Conservation (phyloP, 2,329 filamentous ascomycete species). For the Cercospora sp. region DNA sequence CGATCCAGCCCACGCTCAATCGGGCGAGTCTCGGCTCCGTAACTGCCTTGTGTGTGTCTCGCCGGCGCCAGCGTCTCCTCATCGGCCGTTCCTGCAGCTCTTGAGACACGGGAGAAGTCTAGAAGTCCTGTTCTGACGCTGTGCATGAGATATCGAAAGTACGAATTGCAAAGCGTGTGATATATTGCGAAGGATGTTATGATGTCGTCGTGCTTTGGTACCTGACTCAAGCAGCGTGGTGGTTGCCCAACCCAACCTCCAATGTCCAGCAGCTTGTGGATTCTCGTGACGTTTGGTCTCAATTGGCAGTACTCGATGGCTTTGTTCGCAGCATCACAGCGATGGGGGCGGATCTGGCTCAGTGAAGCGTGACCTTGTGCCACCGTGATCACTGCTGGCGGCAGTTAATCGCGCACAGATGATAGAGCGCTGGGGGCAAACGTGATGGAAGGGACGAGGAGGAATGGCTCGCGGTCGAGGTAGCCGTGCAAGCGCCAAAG, state of each 20-base stretch:
- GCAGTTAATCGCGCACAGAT: background rate
- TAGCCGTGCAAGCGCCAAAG: slow-evolving; percentile 7
- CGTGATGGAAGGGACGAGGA: background rate
- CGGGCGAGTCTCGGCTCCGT: background rate
- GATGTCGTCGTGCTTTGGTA: background rate
- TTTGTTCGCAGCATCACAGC: background rate
- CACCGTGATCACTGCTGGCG: background rate
- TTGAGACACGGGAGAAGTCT: background rate
- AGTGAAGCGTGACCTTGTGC: background rate
- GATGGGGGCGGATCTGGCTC: background rate
- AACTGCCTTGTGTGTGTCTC: background rate
- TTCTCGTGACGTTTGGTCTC: background rate
- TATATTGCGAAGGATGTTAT: background rate
- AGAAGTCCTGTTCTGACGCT: background rate
- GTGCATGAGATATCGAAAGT: background rate
- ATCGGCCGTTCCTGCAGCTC: background rate
- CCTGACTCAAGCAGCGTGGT: background rate
- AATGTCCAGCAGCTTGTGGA: background rate
- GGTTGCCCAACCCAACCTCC: background rate
- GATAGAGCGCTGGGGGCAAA: background rate
- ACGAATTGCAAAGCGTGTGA: background rate
- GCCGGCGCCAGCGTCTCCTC: background rate
- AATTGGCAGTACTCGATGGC: background rate
- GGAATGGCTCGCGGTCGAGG: background rate
- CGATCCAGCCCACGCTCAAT: background rate